phyloP scores from a whole-genome alignment of 305 asterid genomes.

The Fraxinus xanthoxyloides region DNA sequence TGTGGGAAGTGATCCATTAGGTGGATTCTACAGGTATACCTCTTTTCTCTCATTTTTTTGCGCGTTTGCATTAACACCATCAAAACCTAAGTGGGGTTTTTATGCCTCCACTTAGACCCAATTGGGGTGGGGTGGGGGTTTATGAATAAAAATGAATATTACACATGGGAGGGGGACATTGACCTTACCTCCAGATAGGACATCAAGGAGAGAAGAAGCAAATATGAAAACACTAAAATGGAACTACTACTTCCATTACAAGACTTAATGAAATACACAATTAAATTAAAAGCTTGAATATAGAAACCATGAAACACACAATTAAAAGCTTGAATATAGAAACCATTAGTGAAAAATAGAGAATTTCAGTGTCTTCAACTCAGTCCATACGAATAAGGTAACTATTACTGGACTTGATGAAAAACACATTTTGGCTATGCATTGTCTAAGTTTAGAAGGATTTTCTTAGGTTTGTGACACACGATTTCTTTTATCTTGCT shows the following conservation, averaged over 20 bases:
- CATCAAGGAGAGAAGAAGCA: neutral
- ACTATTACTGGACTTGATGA: neutral
- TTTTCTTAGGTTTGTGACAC: conserved; percentile 10
- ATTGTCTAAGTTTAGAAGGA: neutral
- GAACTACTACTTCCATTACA: neutral
- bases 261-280: neutral
- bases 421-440: neutral
- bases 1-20: conserved; percentile 91
- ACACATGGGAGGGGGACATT: neutral
- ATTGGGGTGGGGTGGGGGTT: neutral
- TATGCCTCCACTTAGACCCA: neutral
- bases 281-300: neutral
- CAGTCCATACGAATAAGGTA: neutral
- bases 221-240: neutral
- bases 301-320: neutral
- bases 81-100: neutral
- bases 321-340: neutral
- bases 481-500: neutral
- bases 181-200: neutral
- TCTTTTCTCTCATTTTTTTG: neutral
- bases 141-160: neutral
- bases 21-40: conserved; percentile 79
- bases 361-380: neutral
- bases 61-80: neutral
- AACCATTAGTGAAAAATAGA: neutral